These are phyloP conservation scores for Neospermospora avenae DNA, from an alignment of 2,329 filamentous ascomycete species.

Conservation along the genomic window DNA sequence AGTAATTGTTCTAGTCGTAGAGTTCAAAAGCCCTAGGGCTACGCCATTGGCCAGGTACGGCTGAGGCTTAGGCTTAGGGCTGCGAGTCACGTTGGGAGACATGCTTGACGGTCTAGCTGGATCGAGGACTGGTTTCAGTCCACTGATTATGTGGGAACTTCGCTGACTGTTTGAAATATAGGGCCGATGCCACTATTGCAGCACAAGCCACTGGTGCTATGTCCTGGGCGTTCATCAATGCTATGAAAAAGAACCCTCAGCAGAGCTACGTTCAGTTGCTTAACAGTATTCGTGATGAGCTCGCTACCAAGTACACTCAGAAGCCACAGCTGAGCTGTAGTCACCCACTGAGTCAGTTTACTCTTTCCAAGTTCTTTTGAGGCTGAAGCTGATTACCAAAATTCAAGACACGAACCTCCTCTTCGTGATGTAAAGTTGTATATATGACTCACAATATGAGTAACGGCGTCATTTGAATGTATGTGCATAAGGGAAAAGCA, in stretches of 20 bases:
- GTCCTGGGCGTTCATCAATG: constrained; percentile 94
- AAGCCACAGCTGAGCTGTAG: constrained; percentile 96
- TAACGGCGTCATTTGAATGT: constrained; percentile 15
- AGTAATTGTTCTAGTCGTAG: constrained; percentile 15
- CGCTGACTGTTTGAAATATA: constrained; percentile 39
- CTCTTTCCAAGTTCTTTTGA: not conserved
- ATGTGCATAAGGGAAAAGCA: constrained; percentile 2
- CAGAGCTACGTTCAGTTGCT: constrained; percentile 95
- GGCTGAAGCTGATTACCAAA: not conserved
- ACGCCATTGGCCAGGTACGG: constrained; percentile 28
- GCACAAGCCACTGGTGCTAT: constrained; percentile 92
- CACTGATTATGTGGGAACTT: not conserved
- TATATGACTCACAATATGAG: not conserved
- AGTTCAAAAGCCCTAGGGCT: constrained; percentile 29
- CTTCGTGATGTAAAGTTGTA: constrained; percentile 53
- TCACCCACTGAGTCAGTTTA: constrained; percentile 76
- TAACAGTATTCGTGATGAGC: constrained; percentile 90
- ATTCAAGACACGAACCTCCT: constrained; percentile 56
- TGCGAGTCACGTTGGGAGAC: constrained; percentile 35
- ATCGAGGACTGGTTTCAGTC: not conserved
- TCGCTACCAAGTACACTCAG: constrained; percentile 83
- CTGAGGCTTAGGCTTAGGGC: constrained; percentile 31
- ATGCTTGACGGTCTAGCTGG: constrained; percentile 9
- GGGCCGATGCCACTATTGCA: constrained; percentile 82
- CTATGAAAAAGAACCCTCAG: constrained; percentile 87